Base-by-base conservation (phyloP, 805 yeast species). In the Metschnikowia gruessii region DNA sequence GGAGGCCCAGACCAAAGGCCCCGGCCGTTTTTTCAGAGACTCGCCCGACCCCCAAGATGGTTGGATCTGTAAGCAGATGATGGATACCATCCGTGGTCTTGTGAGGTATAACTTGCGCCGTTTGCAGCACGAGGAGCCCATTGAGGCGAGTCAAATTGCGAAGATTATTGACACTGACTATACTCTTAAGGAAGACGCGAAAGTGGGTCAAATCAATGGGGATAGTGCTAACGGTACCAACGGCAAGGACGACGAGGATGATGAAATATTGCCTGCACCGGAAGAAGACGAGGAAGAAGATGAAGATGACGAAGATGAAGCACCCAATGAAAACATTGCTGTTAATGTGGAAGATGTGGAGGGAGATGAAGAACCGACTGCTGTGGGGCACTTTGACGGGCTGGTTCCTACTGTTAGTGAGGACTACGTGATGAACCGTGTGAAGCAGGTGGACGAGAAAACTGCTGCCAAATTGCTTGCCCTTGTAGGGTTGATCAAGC, bases 61-160 rank as follows among this genome's bases (percentile, higher is more conserved):
- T 1, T 92, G 98, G 98, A 77, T 80, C 50, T 75, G 75, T 43
- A 77, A 75, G 50, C 73, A 80, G 36, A 80, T 83, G 3, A 72
- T 89, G 58, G 75, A 77, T 22, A 80, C 82, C 24, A 67, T 89
- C 2, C 75, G 97, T 55, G 72, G 82, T 41, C 75, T 91, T 16
- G 75, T 89, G 48, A 75, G 88, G 55, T 85, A 85, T 56, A 90
- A 89, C 61, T 66, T 90, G 45, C 77, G 78, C 17, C 77, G 82
- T 50, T 64, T 86, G 39, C 79, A 77, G 64, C 77, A 64, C 65
- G 75, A 80, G 53, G 70, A 71, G 58, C 61, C 73, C 30, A 54
- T 82, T 49, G 75, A 77, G 53, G 57, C 60, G 40, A 64, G 54
- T 37, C 71, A 69, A 58, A 64, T 73, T 46, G 65, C 68, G 11